Conservation (phyloP, 495 filamentous ascomycete genomes). For the Lepraria neglecta region DNA sequence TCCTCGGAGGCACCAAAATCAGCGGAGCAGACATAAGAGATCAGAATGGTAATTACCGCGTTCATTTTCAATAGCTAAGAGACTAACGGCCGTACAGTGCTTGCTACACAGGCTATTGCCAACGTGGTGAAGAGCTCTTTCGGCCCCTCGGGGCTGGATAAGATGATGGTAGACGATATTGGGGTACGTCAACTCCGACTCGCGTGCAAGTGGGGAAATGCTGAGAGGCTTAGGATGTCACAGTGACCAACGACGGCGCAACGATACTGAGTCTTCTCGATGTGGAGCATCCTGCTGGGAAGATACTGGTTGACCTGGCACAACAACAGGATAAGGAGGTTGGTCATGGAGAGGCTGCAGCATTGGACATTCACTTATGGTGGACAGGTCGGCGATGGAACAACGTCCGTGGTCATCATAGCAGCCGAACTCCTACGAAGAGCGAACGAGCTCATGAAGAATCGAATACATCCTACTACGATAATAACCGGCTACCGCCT, state of each 20-base stretch:
- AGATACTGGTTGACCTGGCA: slow-evolving; percentile 95
- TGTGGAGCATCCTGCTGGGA: slow-evolving; percentile 95
- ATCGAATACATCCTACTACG: slow-evolving; percentile 98
- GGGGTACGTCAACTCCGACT: slow-evolving; percentile 52
- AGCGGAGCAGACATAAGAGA: slow-evolving; percentile 91
- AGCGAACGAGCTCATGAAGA: slow-evolving; percentile 97
- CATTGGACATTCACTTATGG: slow-evolving; percentile 24
- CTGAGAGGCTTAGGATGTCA: slow-evolving; percentile 69
- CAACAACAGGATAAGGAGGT: slow-evolving; percentile 98
- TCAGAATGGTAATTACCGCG: slow-evolving; percentile 68
- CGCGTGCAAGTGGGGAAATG: slow-evolving; percentile 24
- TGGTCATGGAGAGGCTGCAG: slow-evolving; percentile 3
- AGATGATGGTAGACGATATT: slow-evolving; percentile 99
- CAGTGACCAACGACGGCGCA: slow-evolving; percentile 97
- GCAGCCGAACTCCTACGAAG: slow-evolving; percentile 90
- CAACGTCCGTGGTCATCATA: slow-evolving; percentile 95
- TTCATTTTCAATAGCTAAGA: neutral
- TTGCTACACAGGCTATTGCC: slow-evolving; percentile 92
- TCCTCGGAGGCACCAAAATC: slow-evolving; percentile 38
- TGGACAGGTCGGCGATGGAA: slow-evolving; percentile 80
- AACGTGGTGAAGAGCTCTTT: slow-evolving; percentile 99
- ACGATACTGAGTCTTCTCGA: slow-evolving; percentile 93
- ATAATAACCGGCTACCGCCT: slow-evolving; percentile 98
- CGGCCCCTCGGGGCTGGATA: slow-evolving; percentile 92
- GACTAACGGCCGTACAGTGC: slow-evolving; percentile 50